Conservation (phyloP, 2,329 filamentous ascomycete genomes). For the Monilinia fructigena region DNA sequence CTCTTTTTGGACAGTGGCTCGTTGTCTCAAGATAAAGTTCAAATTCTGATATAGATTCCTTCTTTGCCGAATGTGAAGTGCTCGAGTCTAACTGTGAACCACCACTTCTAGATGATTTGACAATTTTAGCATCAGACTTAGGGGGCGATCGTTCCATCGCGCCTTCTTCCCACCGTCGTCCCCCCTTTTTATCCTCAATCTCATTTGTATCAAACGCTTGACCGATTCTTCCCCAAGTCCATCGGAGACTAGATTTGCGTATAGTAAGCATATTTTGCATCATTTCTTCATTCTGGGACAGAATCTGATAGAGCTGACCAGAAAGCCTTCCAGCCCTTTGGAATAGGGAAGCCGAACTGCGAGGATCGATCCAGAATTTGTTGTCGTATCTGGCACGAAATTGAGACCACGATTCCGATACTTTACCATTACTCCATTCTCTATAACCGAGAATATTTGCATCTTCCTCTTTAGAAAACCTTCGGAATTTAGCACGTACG, state of each 20-base stretch:
- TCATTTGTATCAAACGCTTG: not conserved
- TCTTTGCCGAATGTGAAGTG: not conserved
- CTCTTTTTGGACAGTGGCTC: not conserved
- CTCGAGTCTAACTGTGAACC: not conserved
- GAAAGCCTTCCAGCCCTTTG: not conserved
- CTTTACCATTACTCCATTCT: not conserved
- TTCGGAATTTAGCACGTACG: not conserved
- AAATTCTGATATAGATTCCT: too few species aligned
- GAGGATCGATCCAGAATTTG: conserved; percentile 6
- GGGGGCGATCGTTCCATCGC: not conserved
- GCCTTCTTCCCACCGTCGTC: not conserved
- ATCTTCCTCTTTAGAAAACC: conserved; percentile 3
- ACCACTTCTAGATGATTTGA: not conserved
- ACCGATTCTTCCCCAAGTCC: conserved; percentile 7
- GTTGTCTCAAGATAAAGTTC: too few species aligned
- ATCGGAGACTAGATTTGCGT: conserved; percentile 2
- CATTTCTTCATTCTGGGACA: not conserved
- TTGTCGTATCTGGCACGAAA: not conserved
- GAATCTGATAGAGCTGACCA: not conserved
- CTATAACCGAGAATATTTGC: not conserved
- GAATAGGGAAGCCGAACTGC: not conserved
- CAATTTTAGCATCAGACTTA: not conserved
- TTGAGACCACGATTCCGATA: conserved; percentile 12
- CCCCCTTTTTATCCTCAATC: not conserved
- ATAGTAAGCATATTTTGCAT: conserved; percentile 6